These are phyloP conservation scores for Elsinoe batatas DNA, from an alignment of 2,329 filamentous ascomycete species.

Conservation along the genomic window DNA sequence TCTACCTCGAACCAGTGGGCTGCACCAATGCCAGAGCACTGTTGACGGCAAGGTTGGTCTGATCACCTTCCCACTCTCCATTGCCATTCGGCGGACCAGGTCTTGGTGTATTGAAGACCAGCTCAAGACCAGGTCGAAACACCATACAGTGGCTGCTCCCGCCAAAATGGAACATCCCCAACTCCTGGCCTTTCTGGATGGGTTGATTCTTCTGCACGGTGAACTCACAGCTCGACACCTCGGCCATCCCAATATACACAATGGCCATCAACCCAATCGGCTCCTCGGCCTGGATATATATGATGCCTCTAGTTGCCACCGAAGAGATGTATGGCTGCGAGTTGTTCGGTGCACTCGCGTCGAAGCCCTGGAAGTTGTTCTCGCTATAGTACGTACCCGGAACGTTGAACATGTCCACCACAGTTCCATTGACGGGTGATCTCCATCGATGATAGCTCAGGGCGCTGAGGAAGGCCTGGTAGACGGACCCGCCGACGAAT, in stretches of 20 bases:
- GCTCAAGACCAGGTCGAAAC: constrained; percentile 33
- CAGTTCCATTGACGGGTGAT: constrained; percentile 52
- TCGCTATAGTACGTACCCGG: constrained; percentile 62
- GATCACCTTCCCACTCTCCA: no score
- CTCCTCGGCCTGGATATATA: constrained; percentile 63
- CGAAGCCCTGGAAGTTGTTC: constrained; percentile 41
- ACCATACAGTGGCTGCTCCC: constrained; percentile 60
- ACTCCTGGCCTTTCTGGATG: constrained; percentile 58
- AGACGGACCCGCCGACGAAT: constrained; percentile 56
- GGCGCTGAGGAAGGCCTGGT: constrained; percentile 60
- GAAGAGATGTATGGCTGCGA: constrained; percentile 54
- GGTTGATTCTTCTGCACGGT: constrained; percentile 56
- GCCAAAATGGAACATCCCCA: constrained; percentile 76
- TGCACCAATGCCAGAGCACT: no score
- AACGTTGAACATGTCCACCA: constrained; percentile 48
- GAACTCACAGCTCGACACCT: constrained; percentile 63
- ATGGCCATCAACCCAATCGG: constrained; percentile 61
- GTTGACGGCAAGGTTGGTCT: no score
- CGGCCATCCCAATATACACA: constrained; percentile 64
- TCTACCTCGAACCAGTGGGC: no score
- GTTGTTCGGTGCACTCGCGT: constrained; percentile 27
- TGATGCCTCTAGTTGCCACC: constrained; percentile 58
- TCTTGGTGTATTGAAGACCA: no score
- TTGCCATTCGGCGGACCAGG: no score
- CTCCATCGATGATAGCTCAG: constrained; percentile 66